A percentile compares a stretch with the other conserved stretches of the same genome.
These are phyloP conservation scores for Anaeromyces robustus DNA, from an alignment of 192 early-diverging fungal genomes.

Conservation along the genomic window DNA sequence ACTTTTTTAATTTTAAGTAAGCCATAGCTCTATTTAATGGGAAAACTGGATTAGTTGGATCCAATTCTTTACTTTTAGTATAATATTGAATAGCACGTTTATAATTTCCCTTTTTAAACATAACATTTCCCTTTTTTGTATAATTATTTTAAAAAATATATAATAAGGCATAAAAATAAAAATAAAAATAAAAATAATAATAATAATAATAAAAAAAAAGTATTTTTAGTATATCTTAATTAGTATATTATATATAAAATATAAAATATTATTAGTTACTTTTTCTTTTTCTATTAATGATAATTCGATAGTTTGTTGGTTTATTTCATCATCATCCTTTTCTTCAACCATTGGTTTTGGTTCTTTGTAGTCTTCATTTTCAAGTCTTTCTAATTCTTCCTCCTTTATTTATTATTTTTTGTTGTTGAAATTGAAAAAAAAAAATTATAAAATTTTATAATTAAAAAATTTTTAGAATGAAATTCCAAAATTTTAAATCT, in stretches of 20 bases:
- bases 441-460: too few relatives aligned
- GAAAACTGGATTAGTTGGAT: conserved; percentile 37
- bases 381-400: background rate
- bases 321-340: background rate
- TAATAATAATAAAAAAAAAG: too few relatives aligned
- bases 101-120: background rate
- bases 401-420: background rate
- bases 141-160: too few relatives aligned
- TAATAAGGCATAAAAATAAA: too few relatives aligned
- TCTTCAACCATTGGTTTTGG: background rate
- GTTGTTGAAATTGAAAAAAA: too few relatives aligned
- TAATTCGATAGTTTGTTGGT: background rate
- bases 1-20: conserved; percentile 40
- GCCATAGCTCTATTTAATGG: conserved; percentile 71
- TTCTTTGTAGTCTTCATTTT: background rate
- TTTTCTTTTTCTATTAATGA: background rate
- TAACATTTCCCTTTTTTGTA: background rate
- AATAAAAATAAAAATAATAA: too few relatives aligned
- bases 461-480: too few relatives aligned
- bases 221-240: too few relatives aligned
- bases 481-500: too few relatives aligned
- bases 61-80: conserved; percentile 38
- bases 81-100: conserved; percentile 10
- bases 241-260: too few relatives aligned
- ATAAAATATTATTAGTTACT: too few relatives aligned